Evolutionary conservation across 2,329 filamentous ascomycete genomes (phyloP), one percentile per base, ranked within the genome.

Genomic region (Paraconiothyrium brasiliense): DNA sequence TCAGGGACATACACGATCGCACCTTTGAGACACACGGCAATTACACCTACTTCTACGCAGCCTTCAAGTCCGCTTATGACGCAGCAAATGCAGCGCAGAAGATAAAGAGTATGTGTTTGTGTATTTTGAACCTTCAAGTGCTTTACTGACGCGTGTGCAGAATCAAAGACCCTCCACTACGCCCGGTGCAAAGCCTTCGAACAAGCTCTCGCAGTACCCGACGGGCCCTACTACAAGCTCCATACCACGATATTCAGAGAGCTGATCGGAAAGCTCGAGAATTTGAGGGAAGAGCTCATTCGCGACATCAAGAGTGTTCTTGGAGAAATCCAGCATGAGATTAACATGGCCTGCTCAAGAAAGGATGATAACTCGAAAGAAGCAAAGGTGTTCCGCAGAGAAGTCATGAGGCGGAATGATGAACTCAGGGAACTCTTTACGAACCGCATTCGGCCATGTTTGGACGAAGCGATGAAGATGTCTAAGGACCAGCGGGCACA

Each of bases 211-310:
- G 7, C 8, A 2, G 51, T 14, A 16, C 37, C 20, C 2, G 16
- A 54, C 37, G 51, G 51, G 32, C 51, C 51, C 3, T 54, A 54
- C 27, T 16, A 54, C 7, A 37, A 43, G 8, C 24, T 54, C 3
- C 16, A 32, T 37, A 54, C 24, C 3, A 54, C 16, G 3, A 32
- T 54, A n/a, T 30, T 43, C 51, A 13, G 44, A 30, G 39, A 27
- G 6, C 20, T 54, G 1, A 20, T 20, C 4, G 13, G 1, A 4
- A 8, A 32, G 0, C 24, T 54, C 13, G 37, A 43, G 4, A 16
- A n/a, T 4, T 24, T 43, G 11, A 20, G 37, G 1, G 13, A 9
- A 9, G 4, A 16, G 14, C 10, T 54, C 13, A 32, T 54, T 6
- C 1, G n/a, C 11, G 20, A 44, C 2, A 44, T 54, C 11, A n/a